Conservation (phyloP, 2,329 filamentous ascomycete species). For the Beauveria sp. region DNA sequence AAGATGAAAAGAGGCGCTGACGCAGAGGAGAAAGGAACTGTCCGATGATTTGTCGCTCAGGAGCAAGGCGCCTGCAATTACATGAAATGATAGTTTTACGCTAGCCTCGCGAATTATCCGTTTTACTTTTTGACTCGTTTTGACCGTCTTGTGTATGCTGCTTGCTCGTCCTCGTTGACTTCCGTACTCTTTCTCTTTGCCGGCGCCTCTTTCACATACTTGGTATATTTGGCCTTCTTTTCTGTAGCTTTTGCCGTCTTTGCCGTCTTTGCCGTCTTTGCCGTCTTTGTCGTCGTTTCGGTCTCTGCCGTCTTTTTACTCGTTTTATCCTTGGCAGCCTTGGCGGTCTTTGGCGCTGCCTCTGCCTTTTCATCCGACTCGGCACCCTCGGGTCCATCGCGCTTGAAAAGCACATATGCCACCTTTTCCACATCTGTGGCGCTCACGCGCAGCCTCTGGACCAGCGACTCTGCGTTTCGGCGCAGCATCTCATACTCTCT, state of each 20-base stretch:
- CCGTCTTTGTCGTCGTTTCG: background rate
- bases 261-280: background rate
- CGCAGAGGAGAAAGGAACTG: background rate
- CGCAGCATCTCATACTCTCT: constrained; percentile 60
- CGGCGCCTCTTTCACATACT: background rate
- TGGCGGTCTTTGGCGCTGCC: background rate
- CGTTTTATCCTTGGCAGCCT: background rate
- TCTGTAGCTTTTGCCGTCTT: background rate
- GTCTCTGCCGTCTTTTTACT: constrained; percentile 4
- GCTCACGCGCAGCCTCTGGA: constrained; percentile 45
- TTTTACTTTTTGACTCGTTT: constrained; percentile 10
- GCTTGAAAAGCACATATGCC: constrained; percentile 59
- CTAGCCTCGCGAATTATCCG: background rate
- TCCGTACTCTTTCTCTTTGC: background rate
- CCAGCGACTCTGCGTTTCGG: constrained; percentile 26
- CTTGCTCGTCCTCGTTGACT: background rate
- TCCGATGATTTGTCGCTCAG: background rate
- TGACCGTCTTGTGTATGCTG: background rate
- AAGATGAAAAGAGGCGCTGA: background rate
- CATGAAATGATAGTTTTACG: constrained; percentile 1
- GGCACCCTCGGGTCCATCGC: constrained; percentile 12
- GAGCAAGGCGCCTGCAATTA: background rate
- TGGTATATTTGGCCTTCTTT: background rate
- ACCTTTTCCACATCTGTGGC: constrained; percentile 63
- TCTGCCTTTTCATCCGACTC: constrained; percentile 1